Conservation (phyloP, 1,139 yeast genomes). For the Kluyveromyces sp. region DNA sequence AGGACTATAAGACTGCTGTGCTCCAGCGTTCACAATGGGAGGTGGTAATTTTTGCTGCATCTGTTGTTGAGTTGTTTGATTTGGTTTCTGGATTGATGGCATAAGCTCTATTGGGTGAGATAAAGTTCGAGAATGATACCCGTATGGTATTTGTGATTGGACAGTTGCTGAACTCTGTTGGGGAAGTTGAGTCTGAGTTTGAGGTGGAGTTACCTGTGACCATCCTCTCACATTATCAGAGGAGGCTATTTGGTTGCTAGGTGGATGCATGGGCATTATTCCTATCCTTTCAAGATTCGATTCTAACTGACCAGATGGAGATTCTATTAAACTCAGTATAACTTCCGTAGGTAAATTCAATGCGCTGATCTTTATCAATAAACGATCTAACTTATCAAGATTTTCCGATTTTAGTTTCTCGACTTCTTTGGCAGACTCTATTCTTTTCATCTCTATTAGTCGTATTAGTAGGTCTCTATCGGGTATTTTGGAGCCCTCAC, state of each 20-base stretch:
- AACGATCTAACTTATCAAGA: slow-evolving; percentile 3
- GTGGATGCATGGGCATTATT: neutral
- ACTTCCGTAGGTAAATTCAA: slow-evolving; percentile 6
- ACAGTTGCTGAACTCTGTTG: neutral
- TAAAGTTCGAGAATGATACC: neutral
- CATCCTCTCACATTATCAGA: neutral
- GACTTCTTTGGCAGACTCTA: neutral
- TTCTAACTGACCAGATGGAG: neutral
- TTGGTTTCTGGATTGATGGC: neutral
- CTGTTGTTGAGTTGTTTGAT: neutral
- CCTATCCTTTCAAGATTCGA: neutral
- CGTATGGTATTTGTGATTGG: neutral
- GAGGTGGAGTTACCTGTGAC: slow-evolving; percentile 3
- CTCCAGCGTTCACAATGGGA: neutral
- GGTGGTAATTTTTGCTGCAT: neutral
- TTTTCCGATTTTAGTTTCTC: slow-evolving; percentile 5
- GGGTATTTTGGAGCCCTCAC: neutral
- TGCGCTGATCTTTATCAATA: slow-evolving; percentile 3
- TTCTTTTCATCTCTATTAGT: neutral
- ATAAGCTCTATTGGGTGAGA: neutral
- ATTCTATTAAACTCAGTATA: slow-evolving; percentile 1
- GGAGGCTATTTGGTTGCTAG: neutral
- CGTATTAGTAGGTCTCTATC: neutral
- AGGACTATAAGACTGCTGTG: neutral
- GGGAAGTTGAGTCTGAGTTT: neutral